Conservation (phyloP, 169 alveolate genomes). For the Eimeria sp. region DNA sequence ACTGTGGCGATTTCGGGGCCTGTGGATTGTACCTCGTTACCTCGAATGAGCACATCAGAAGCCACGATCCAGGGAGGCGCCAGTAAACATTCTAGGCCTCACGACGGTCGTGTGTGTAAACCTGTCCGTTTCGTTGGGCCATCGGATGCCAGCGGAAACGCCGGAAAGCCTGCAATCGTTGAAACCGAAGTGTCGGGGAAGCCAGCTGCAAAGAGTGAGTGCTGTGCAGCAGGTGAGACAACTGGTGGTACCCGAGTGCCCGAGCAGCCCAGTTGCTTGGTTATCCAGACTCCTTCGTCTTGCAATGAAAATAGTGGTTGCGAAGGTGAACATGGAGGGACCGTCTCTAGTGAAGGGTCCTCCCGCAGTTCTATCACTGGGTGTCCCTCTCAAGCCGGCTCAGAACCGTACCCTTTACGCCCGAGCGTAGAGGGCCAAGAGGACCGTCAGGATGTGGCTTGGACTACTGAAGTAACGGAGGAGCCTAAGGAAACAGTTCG, state of each 20-base stretch:
- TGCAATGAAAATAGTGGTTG: background rate
- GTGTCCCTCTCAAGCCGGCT: background rate
- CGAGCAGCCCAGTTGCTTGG: background rate
- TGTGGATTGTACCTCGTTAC: background rate
- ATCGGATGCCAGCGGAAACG: background rate
- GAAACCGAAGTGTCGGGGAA: background rate
- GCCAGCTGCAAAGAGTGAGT: background rate
- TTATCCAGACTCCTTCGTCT: background rate
- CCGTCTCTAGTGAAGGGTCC: background rate
- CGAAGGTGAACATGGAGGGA: background rate
- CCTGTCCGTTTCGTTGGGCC: background rate
- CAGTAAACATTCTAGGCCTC: background rate
- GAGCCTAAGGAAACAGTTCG: background rate
- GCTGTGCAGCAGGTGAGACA: background rate
- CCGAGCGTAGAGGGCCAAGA: background rate
- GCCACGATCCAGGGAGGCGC: background rate
- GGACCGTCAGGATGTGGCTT: conserved; percentile 1
- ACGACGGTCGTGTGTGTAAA: conserved; percentile 5
- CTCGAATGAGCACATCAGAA: background rate
- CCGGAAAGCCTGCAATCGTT: background rate
- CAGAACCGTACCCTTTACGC: background rate
- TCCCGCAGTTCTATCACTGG: background rate
- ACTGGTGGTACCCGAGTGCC: background rate
- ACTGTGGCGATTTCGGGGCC: conserved; percentile 23
- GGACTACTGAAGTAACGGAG: background rate